A percentile compares a stretch with the other conserved stretches of the same genome.
phyloP scores from a whole-genome alignment of 208 protist species.

The Acanthamoeba healyi region DNA sequence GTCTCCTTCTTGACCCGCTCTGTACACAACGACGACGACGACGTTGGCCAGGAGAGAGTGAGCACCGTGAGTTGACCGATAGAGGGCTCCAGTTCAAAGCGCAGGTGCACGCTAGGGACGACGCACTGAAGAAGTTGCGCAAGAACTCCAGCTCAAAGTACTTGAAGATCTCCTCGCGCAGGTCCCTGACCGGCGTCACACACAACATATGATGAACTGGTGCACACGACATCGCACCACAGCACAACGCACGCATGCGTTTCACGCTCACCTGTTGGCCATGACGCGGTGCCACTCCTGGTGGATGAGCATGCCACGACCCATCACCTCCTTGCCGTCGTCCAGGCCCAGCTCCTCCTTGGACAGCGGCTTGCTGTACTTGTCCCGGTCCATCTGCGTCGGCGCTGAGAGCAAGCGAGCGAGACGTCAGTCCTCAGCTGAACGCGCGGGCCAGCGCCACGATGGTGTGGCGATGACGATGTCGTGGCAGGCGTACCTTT shows the following conservation, averaged over 20 bases:
- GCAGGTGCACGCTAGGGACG: too few relatives aligned
- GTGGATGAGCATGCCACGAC: slow-evolving; percentile 33
- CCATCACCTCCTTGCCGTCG: slow-evolving; percentile 19
- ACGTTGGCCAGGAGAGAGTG: too few relatives aligned
- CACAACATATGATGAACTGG: too few relatives aligned
- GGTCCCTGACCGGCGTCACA: not conserved
- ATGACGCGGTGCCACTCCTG: slow-evolving; percentile 68
- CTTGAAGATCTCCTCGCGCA: slow-evolving; percentile 44
- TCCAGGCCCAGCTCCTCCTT: slow-evolving; percentile 54
- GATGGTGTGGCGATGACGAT: too few relatives aligned
- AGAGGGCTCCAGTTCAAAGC: too few relatives aligned
- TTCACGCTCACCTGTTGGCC: slow-evolving; percentile 70
- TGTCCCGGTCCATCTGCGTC: slow-evolving; percentile 65
- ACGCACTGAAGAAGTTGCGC: slow-evolving; percentile 52
- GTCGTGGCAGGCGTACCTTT: not conserved
- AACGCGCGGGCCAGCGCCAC: too few relatives aligned
- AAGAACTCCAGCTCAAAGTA: slow-evolving; percentile 72
- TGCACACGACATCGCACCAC: too few relatives aligned
- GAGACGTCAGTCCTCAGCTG: too few relatives aligned
- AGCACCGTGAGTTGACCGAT: too few relatives aligned
- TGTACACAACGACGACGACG: too few relatives aligned
- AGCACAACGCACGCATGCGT: too few relatives aligned
- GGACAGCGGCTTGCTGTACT: slow-evolving; percentile 67
- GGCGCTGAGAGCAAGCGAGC: too few relatives aligned
- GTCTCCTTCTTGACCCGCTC: slow-evolving; percentile 46